phyloP scores from a whole-genome alignment of 495 filamentous ascomycete species.

The Penicillium canariense region DNA sequence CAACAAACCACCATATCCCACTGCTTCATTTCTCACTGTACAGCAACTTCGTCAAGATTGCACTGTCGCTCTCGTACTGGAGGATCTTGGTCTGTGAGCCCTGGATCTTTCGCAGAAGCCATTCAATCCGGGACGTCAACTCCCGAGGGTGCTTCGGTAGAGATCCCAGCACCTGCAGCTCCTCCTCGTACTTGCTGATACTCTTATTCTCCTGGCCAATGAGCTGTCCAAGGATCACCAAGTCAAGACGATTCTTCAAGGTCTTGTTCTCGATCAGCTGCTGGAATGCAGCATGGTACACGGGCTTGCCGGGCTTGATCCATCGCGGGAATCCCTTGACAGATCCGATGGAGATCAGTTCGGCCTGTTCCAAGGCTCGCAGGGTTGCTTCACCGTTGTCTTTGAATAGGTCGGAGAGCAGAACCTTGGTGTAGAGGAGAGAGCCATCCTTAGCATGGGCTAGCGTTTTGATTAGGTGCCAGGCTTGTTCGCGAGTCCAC shows the following conservation, averaged over 20 bases:
- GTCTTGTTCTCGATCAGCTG: slow-evolving; percentile 68
- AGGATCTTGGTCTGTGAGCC: slow-evolving; percentile 73
- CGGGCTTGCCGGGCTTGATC: slow-evolving; percentile 80
- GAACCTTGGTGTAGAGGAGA: slow-evolving; percentile 77
- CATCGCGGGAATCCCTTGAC: slow-evolving; percentile 69
- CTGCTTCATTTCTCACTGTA: slow-evolving; percentile 27
- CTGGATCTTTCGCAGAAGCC: slow-evolving; percentile 69
- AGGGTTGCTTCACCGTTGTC: slow-evolving; percentile 65
- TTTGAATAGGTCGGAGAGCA: slow-evolving; percentile 72
- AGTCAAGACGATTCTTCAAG: slow-evolving; percentile 70
- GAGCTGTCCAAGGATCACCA: slow-evolving; percentile 63
- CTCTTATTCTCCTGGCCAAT: slow-evolving; percentile 67
- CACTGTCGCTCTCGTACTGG: slow-evolving; percentile 70
- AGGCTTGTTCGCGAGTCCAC: slow-evolving; percentile 84
- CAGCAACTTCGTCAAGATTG: slow-evolving; percentile 60
- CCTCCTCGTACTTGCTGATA: slow-evolving; percentile 77
- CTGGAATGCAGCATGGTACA: slow-evolving; percentile 81
- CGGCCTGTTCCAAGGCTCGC: slow-evolving; percentile 78
- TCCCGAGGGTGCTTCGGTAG: slow-evolving; percentile 64
- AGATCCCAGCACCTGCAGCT: slow-evolving; percentile 64
- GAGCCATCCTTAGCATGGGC: slow-evolving; percentile 50
- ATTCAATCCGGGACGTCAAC: slow-evolving; percentile 59
- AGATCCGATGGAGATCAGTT: slow-evolving; percentile 78
- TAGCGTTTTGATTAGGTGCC: slow-evolving; percentile 78
- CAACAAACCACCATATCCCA: not conserved